Conservation (phyloP, 2,329 filamentous ascomycete genomes). For the Truncatella angustata region DNA sequence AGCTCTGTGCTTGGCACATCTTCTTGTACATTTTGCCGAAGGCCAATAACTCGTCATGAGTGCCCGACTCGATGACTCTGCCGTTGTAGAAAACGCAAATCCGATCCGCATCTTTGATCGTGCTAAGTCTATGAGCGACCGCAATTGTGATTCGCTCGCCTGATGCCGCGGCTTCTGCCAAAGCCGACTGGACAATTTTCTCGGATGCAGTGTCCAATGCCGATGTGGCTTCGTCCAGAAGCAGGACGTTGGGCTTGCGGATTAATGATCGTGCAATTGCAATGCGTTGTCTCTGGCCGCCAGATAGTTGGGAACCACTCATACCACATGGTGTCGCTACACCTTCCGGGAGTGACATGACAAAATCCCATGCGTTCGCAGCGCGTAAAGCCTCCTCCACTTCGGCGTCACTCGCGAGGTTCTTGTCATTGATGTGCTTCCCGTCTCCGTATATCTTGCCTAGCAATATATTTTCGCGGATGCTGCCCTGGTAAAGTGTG, state of each 20-base stretch:
- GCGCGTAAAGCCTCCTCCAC: slow-evolving; percentile 15
- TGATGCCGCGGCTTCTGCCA: slow-evolving; percentile 3
- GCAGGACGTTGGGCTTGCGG: slow-evolving; percentile 37
- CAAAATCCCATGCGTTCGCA: slow-evolving; percentile 38
- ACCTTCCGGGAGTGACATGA: slow-evolving; percentile 46
- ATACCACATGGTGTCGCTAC: slow-evolving; percentile 40
- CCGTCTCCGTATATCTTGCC: not conserved
- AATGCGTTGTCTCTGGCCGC: slow-evolving; percentile 45
- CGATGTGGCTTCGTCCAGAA: slow-evolving; percentile 38
- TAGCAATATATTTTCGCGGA: slow-evolving; percentile 31
- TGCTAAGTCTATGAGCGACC: slow-evolving; percentile 24
- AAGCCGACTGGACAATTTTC: slow-evolving; percentile 14
- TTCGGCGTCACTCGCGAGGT: no score
- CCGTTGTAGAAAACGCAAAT: slow-evolving; percentile 58
- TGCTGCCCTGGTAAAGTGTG: slow-evolving; percentile 45
- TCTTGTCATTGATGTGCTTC: not conserved
- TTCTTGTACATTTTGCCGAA: not conserved
- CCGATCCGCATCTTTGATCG: slow-evolving; percentile 40
- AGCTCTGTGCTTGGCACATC: not conserved
- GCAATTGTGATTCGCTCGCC: slow-evolving; percentile 20
- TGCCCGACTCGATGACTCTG: slow-evolving; percentile 51
- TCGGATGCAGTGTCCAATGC: slow-evolving; percentile 16
- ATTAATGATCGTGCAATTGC: slow-evolving; percentile 43
- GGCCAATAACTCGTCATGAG: slow-evolving; percentile 44
- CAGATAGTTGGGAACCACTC: slow-evolving; percentile 39